Base-by-base conservation (phyloP, 352 stramenopile genomes). In the Thraustochytrium sp. region DNA sequence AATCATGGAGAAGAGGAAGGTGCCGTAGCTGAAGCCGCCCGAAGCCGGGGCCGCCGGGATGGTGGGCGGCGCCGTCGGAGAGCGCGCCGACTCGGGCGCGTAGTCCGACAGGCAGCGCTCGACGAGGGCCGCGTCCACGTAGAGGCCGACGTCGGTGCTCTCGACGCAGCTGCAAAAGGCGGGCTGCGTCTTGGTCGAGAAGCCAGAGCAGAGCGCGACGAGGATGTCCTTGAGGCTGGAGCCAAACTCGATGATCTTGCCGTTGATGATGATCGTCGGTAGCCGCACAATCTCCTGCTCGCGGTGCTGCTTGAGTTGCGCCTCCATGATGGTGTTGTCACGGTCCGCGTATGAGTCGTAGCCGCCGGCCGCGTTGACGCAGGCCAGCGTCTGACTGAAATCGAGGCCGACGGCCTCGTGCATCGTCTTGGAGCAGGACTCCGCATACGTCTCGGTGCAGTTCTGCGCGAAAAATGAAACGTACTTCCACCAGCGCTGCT, bases 211-310 rank as follows among this genome's bases (percentile, higher is more conserved):
- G 11, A 80, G 5, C 9, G 68, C 65, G 13, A 77, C 65, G 11
- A 77, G 26, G 9, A 77, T 72, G n/a, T 72, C 59, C 40, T 72
- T 72, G 59, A 72, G 59, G 26, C 40, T 26, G 11, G 68, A 55
- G 23, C 34, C 68, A 11, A 80, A 80, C 5, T 80, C 68, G 0
- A 80, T 51, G 46, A 80, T 51, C 18, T 51, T 46, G 46, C 53
- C 68, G 51, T 80, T 80, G n/a, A 80, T 44, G 38, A 80, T 64
- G 38, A 63, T 23, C 11, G 65, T 77, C 18, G 68, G 68, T 34
- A 80, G 53, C 5, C 68, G 48, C 46, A 55, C 18, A 51, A 80
- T 65, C 11, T 49, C 36, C 13, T 75, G 34, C 2, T 61, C 31
- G 3, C 8, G 37, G 21, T 44, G 68, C 68, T 75, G 4, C 1